Conservation (phyloP, 345 rosid species). For the Euphorbia pulcherrima region DNA sequence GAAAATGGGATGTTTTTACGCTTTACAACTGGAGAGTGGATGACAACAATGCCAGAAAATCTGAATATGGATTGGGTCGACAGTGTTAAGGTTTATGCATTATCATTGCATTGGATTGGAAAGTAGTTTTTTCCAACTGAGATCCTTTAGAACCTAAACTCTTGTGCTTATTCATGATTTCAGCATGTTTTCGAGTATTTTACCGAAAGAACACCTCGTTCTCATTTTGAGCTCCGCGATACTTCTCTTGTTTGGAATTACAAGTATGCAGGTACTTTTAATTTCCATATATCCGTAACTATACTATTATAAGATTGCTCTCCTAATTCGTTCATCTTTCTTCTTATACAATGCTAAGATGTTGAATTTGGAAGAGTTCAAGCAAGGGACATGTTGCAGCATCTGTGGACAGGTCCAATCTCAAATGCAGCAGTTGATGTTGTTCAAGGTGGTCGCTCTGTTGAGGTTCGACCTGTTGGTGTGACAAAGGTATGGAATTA, state of each 20-base stretch:
- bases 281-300: background rate
- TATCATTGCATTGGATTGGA: background rate
- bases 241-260: conserved; percentile 61
- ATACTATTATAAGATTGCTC: background rate
- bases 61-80: conserved; percentile 60
- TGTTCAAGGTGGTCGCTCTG: conserved; percentile 52
- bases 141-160: conserved; percentile 14
- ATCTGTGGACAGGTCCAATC: conserved; percentile 63
- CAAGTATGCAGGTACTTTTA: conserved; percentile 48
- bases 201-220: conserved; percentile 59
- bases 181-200: conserved; percentile 60
- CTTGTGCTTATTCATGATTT: conserved; percentile 32
- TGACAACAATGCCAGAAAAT: conserved; percentile 63
- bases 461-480: conserved; percentile 59
- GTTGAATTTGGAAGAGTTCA: conserved; percentile 54
- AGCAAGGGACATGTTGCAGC: conserved; percentile 58
- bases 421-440: conserved; percentile 56
- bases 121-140: conserved; percentile 12
- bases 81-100: conserved; percentile 44
- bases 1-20: conserved; percentile 64
- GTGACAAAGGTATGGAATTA: conserved; percentile 43
- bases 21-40: conserved; percentile 43
- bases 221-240: conserved; percentile 55
- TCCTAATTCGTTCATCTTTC: background rate
- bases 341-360: conserved; percentile 26